Evolutionary conservation across 75 land plant species (phyloP), one percentile per base, ranked within the genome.

Genomic region (Selaginella moellendorffii): DNA sequence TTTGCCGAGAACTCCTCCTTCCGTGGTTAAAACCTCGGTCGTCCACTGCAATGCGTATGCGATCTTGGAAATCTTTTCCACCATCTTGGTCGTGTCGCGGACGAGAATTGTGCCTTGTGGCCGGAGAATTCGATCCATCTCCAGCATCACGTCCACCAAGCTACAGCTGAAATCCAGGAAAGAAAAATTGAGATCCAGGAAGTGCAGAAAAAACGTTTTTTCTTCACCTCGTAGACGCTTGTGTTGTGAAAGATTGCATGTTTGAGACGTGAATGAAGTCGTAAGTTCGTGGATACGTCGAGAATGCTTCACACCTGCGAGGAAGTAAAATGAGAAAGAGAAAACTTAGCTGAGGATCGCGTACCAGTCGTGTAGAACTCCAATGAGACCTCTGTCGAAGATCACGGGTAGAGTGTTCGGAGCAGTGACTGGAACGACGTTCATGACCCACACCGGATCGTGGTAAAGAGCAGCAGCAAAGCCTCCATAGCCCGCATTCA

Each of bases 391-490:
- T 69, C 97, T 74, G 67, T 87, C 97, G 73, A 76, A 87, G 28
- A 90, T 84, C 0, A 81, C 79, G 26, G 65, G 74, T 17, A 90
- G 75, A 18, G 97, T 90, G 27, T 75, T 73, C 27, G 77, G 68
- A 30, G 73, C 76, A 46, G 31, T 69, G 29, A 78, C 61, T 68
- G 97, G 97, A 54, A 87, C 82, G 61, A 90, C 88, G 67, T 90
- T 90, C 97, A 90, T 90, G 21, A 90, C 92, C 97, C 97, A 90
- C 18, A 90, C 83, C 73, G 88, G 87, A 52, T 84, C 28, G 28
- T 79, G 65, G 21, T 59, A 21, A 14, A 90, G 26, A 26, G 85
- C 79, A 54, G 97, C 87, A 28, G 92, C 97, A 82, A 90, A 90
- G 22, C 92, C 88, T 25, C 92, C 97, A 74, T 84, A 80, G 29